A percentile compares a stretch with the other conserved stretches of the same genome.
phyloP scores from a whole-genome alignment of 2,329 filamentous ascomycete species.

The Pseudogymnoascus sp. region DNA sequence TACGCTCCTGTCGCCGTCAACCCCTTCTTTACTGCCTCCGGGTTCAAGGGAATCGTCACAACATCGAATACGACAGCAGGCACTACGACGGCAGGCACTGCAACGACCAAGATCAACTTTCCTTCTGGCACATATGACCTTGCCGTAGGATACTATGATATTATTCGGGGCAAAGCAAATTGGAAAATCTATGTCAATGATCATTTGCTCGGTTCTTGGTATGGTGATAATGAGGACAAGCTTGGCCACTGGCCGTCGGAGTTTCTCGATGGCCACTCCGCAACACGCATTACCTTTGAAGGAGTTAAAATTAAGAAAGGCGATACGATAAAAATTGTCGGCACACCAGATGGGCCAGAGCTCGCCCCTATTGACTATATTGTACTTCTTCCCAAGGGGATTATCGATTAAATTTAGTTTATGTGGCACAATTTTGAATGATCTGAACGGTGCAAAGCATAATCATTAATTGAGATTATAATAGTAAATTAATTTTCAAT shows the following conservation, averaged over 20 bases:
- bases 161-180: slow-evolving; percentile 48
- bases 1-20: slow-evolving; percentile 47
- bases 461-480: not conserved
- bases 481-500: not conserved
- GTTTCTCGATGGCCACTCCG: slow-evolving; percentile 58
- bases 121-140: slow-evolving; percentile 52
- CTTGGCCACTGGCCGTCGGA: slow-evolving; percentile 52
- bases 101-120: slow-evolving; percentile 39
- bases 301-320: slow-evolving; percentile 43
- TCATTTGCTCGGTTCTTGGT: slow-evolving; percentile 47
- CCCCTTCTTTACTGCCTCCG: slow-evolving; percentile 55
- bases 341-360: slow-evolving; percentile 52
- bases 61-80: slow-evolving; percentile 43
- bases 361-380: slow-evolving; percentile 62
- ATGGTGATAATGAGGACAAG: slow-evolving; percentile 50
- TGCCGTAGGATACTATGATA: slow-evolving; percentile 60
- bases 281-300: slow-evolving; percentile 53
- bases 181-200: slow-evolving; percentile 51
- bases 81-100: slow-evolving; percentile 43
- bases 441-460: not conserved
- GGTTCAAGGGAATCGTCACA: slow-evolving; percentile 48
- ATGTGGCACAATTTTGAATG: not conserved
- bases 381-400: slow-evolving; percentile 49
- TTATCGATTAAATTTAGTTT: slow-evolving; percentile 43
- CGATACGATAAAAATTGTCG: slow-evolving; percentile 47